These are phyloP conservation scores for Boletus rex-veris DNA, from an alignment of 768 basidiomycete genomes.

Conservation along the genomic window DNA sequence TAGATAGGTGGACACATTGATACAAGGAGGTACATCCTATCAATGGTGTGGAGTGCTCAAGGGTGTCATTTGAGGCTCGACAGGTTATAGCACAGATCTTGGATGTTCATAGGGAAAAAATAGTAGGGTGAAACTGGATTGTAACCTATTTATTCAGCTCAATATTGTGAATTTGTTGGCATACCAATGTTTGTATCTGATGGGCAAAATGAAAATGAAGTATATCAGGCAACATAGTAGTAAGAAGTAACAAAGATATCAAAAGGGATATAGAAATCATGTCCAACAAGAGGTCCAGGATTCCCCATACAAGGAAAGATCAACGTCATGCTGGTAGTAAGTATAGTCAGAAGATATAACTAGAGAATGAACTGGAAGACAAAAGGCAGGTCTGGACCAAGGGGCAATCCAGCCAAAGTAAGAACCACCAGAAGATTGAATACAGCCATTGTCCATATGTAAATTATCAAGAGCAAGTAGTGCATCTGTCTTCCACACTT, in stretches of 20 bases:
- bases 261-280: background rate
- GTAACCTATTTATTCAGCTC: too few relatives aligned
- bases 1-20: slow-evolving; percentile 51
- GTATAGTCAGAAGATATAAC: background rate
- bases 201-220: too few relatives aligned
- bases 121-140: too few relatives aligned
- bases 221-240: too few relatives aligned
- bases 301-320: background rate
- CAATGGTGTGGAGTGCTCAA: slow-evolving; percentile 55
- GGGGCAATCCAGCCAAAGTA: background rate
- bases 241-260: too few relatives aligned
- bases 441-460: background rate
- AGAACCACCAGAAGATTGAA: background rate
- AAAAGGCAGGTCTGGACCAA: background rate
- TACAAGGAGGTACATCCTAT: slow-evolving; percentile 55
- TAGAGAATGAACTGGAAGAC: background rate
- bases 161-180: too few relatives aligned
- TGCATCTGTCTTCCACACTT: background rate
- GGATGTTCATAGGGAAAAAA: slow-evolving; percentile 11
- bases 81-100: slow-evolving; percentile 44
- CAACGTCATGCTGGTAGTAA: background rate
- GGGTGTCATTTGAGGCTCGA: slow-evolving; percentile 49
- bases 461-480: background rate
- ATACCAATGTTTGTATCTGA: too few relatives aligned
- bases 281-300: background rate